Evolutionary conservation across 2,329 filamentous ascomycete genomes (phyloP).

Genomic region (Stagonosporopsis tanaceti): DNA sequence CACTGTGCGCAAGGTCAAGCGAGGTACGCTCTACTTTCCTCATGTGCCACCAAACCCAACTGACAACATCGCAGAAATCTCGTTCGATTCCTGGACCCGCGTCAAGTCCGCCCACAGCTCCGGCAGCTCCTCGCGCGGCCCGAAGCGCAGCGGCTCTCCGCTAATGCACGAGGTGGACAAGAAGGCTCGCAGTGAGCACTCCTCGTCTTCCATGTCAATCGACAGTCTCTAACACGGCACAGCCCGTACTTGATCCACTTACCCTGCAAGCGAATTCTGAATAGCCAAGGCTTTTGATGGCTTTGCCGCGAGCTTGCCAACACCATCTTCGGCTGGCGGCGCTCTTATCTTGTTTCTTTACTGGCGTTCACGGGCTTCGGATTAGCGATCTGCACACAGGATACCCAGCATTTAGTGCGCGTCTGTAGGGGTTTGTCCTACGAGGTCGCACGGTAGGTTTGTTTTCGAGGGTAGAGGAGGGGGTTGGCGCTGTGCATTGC

Average conservation of each 20-base stretch:
- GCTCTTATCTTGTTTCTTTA: conserved; percentile 1
- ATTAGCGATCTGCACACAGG: conserved; percentile 17
- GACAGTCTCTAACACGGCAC: conserved; percentile 36
- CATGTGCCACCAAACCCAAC: not conserved
- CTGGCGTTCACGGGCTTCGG: conserved; percentile 11
- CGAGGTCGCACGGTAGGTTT: conserved; percentile 1
- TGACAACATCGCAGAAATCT: conserved; percentile 34
- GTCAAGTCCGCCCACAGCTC: conserved; percentile 61
- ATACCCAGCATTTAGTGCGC: conserved; percentile 18
- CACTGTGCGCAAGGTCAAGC: conserved; percentile 66
- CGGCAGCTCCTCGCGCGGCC: conserved; percentile 49
- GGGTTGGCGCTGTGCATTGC: not conserved
- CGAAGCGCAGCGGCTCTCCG: conserved; percentile 47
- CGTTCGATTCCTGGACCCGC: conserved; percentile 73
- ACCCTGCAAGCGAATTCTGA: not conserved
- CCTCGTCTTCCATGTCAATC: conserved; percentile 34
- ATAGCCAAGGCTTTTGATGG: not conserved
- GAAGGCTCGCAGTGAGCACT: conserved; percentile 26
- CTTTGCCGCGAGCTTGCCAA: not conserved
- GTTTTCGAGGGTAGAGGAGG: not conserved
- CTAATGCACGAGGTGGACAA: conserved; percentile 42
- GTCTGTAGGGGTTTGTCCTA: conserved; percentile 12
- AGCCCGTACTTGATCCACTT: conserved; percentile 26
- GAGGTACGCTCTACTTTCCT: conserved; percentile 56
- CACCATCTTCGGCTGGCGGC: not conserved